Evolutionary conservation across 345 rosid genomes (phyloP), one percentile per base, ranked within the genome.

Genomic region (Corchorus capsularis): DNA sequence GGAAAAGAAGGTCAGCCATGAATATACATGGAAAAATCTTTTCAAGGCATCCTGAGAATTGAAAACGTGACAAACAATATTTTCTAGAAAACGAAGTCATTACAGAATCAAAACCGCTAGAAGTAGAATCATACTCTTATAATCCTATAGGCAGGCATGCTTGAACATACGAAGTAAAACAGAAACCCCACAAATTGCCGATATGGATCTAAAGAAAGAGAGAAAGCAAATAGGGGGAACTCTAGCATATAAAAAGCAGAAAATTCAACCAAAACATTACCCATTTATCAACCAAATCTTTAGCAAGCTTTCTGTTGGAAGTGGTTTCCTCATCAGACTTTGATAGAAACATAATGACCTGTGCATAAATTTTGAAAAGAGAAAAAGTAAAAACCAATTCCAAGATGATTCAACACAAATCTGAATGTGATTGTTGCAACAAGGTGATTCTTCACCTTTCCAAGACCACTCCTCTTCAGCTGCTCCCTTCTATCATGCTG

Each of bases 231-330:
- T 8, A 69, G 27, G 13, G 27, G 9, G 41, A 64, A 61, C 3
- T 53, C 68, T 72, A 32, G 16, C 22, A 77, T 9, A 67, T 56
- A 13, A 19, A 32, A 8, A 69, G 49, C 63, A 76, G 20, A 37
- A 59, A 20, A 8, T 12, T 45, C 12, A 50, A 53, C 13, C 60
- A 34, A 43, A 34, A 60, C 61, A 74, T 79, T 93, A 96, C 99
- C 98, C 98, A 96, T 92, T 92, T 93, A 76, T 96, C 98, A 76
- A 96, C 99, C 88, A 96, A 86, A 76, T 96, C 99, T 86, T 93
- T 96, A 41, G 99, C 98, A 62, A 93, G 96, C 78, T 92, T 86
- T 84, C 97, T 87, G 85, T 96, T 96, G 65, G 96, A 85, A 53
- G 90, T 92, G 50, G 97, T 92, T 85, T 96, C 99, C 92, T 96